Percentiles rank a stretch among this genome's conserved stretches.
These are phyloP conservation scores for Hanseniaspora sp. DNA, from an alignment of 1,139 yeast genomes.

Conservation along the genomic window DNA sequence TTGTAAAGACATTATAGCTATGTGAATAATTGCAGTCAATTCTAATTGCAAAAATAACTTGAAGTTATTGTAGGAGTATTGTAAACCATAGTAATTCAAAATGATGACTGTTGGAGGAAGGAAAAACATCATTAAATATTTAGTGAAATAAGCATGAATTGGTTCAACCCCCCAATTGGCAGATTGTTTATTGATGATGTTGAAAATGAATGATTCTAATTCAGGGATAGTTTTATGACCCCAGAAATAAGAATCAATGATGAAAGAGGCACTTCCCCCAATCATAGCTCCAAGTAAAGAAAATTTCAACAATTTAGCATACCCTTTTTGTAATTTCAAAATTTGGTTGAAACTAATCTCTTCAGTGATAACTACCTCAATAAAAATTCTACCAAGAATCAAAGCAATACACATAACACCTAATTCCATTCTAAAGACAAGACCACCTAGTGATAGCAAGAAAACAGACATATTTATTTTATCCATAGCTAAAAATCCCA, in stretches of 20 bases:
- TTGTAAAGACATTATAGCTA: conserved; percentile 58
- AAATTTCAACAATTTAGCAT: conserved; percentile 31
- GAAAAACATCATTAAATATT: conserved; percentile 45
- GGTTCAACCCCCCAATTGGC: conserved; percentile 82
- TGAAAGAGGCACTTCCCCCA: conserved; percentile 43
- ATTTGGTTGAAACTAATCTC: conserved; percentile 33
- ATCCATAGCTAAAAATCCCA: conserved; percentile 43
- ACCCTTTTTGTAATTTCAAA: neutral
- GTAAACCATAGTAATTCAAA: conserved; percentile 31
- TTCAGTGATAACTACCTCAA: conserved; percentile 28
- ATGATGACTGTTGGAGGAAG: conserved; percentile 52
- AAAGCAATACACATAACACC: conserved; percentile 48
- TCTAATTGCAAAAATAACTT: conserved; percentile 27
- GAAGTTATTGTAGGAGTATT: conserved; percentile 29
- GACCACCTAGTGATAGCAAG: conserved; percentile 51
- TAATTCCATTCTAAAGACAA: conserved; percentile 65
- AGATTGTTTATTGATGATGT: conserved; percentile 62
- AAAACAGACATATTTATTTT: conserved; percentile 42
- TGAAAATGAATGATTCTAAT: conserved; percentile 56
- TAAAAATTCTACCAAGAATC: conserved; percentile 31
- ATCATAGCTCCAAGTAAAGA: conserved; percentile 43
- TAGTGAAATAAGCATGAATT: conserved; percentile 50
- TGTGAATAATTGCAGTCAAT: conserved; percentile 43
- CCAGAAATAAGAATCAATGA: conserved; percentile 76
- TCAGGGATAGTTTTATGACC: conserved; percentile 51